phyloP scores from a whole-genome alignment of 2,329 filamentous ascomycete species.

The Colletotrichum salicis region DNA sequence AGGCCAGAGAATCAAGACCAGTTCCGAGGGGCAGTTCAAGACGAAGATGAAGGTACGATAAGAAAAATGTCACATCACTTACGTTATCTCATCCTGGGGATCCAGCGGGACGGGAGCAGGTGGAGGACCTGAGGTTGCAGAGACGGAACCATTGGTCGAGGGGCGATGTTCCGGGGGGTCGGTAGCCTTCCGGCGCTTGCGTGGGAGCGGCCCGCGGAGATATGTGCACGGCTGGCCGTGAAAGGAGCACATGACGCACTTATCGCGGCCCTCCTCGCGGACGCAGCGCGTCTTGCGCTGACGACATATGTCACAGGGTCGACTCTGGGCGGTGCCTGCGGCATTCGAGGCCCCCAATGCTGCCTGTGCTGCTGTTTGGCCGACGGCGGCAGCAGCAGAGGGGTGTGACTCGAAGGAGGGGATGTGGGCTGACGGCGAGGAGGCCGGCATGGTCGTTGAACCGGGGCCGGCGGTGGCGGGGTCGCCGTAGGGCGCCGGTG shows the following conservation, averaged over 20 bases:
- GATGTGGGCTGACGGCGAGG: neutral
- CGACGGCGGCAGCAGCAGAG: neutral
- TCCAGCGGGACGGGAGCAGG: conserved; percentile 30
- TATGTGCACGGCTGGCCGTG: conserved; percentile 76
- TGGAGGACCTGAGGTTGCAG: conserved; percentile 19
- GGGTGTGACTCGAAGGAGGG: conserved; percentile 21
- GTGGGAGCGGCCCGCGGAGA: conserved; percentile 52
- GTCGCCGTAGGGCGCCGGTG: conserved; percentile 26
- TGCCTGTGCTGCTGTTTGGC: neutral
- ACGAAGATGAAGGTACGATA: neutral
- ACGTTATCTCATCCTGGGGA: conserved; percentile 35
- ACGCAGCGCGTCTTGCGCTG: conserved; percentile 74
- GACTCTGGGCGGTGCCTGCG: conserved; percentile 38
- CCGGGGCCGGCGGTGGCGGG: conserved; percentile 21
- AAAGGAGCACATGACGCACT: conserved; percentile 73
- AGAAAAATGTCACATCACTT: conserved; percentile 9
- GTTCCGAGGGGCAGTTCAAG: neutral
- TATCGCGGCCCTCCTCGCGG: conserved; percentile 66
- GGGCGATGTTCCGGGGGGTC: conserved; percentile 38
- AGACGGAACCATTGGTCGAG: conserved; percentile 28
- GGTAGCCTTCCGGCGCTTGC: conserved; percentile 43
- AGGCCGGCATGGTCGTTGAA: conserved; percentile 15
- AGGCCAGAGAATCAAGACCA: neutral
- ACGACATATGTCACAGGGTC: conserved; percentile 73
- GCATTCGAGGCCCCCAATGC: conserved; percentile 1